Conservation (phyloP, 1,284 basidiomycete genomes). For the Mycena sp. region DNA sequence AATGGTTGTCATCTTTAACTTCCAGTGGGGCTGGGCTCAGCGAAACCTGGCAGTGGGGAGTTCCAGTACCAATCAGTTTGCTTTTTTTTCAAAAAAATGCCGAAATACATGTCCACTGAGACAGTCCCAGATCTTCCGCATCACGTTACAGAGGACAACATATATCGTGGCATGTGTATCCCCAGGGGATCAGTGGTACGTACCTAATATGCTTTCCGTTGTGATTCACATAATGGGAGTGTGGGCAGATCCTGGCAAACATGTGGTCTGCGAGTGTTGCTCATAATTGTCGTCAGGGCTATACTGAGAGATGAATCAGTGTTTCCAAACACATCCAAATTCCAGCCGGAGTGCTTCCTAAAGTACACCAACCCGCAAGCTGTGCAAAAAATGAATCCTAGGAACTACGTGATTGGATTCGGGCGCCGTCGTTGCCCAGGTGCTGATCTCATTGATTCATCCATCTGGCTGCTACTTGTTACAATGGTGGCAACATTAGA, state of each 20-base stretch:
- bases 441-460: slow-evolving; percentile 46
- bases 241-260: not conserved
- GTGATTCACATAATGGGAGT: no score
- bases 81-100: not conserved
- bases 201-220: not conserved
- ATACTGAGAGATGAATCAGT: slow-evolving; percentile 45
- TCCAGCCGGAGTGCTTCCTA: slow-evolving; percentile 48
- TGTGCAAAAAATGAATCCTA: slow-evolving; percentile 44
- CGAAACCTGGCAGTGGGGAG: slow-evolving; percentile 39
- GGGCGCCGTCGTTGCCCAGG: slow-evolving; percentile 52
- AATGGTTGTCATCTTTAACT: slow-evolving; percentile 27
- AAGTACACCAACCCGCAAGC: slow-evolving; percentile 30
- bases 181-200: slow-evolving; percentile 47
- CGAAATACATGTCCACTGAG: no score
- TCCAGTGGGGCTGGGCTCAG: slow-evolving; percentile 37
- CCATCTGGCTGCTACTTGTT: slow-evolving; percentile 46
- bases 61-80: slow-evolving; percentile 43
- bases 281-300: slow-evolving; percentile 36
- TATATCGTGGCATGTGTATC: slow-evolving; percentile 43
- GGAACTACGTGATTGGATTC: slow-evolving; percentile 42
- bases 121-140: slow-evolving; percentile 41
- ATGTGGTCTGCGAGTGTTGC: not conserved
- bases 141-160: slow-evolving; percentile 43
- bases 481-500: slow-evolving; percentile 47
- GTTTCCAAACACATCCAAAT: slow-evolving; percentile 39